These are phyloP conservation scores for Cercophora samala DNA, from an alignment of 495 filamentous ascomycete genomes.

Conservation along the genomic window DNA sequence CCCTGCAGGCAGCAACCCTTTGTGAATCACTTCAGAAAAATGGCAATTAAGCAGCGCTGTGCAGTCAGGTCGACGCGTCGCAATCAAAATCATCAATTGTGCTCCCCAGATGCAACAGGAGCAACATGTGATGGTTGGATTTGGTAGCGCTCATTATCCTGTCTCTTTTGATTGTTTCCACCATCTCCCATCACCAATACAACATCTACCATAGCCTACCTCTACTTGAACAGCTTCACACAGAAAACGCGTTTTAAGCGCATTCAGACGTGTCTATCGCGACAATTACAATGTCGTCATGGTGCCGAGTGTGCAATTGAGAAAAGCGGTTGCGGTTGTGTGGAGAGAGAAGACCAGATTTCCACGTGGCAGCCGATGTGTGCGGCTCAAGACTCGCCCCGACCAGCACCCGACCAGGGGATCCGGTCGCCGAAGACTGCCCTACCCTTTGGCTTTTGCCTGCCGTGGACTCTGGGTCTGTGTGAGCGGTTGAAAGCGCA, in stretches of 20 bases:
- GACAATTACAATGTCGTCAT: constrained; percentile 31
- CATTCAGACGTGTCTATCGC: constrained; percentile 25
- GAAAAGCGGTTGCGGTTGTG: constrained; percentile 25
- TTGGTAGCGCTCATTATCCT: neutral
- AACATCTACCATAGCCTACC: constrained; percentile 6
- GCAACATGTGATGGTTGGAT: neutral
- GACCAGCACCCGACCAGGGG: neutral
- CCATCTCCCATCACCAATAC: constrained; percentile 4
- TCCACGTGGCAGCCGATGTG: constrained; percentile 10
- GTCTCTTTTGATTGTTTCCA: constrained; percentile 3
- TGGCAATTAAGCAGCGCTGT: constrained; percentile 10
- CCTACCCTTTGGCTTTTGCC: constrained; percentile 11
- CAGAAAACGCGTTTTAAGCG: constrained; percentile 23
- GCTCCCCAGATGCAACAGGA: constrained; percentile 5
- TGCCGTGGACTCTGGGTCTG: constrained; percentile 13
- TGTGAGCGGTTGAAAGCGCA: constrained; percentile 3
- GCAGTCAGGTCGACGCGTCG: constrained; percentile 21
- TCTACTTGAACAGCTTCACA: constrained; percentile 8
- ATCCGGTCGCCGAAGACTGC: constrained; percentile 9
- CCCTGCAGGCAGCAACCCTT: constrained; percentile 34
- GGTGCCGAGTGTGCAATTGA: constrained; percentile 5
- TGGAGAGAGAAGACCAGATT: constrained; percentile 31
- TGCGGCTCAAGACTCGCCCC: constrained; percentile 1
- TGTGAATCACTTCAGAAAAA: constrained; percentile 36
- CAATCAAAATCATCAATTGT: constrained; percentile 22